Conservation (phyloP, 2,329 filamentous ascomycete genomes). For the Bisporella sp. region DNA sequence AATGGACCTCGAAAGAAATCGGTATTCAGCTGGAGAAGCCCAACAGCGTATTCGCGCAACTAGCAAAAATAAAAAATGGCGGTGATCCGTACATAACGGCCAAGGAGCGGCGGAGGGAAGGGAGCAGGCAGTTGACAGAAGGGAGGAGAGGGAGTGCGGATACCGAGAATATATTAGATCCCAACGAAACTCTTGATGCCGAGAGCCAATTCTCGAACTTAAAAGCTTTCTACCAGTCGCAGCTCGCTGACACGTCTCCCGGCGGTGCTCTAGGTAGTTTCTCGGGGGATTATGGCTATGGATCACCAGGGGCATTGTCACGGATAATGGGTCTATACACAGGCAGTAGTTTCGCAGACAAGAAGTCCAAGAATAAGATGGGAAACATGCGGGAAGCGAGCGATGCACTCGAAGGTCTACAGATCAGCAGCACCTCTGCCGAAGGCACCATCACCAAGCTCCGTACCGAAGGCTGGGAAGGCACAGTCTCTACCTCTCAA, state of each 20-base stretch:
- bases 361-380: slow-evolving; percentile 60
- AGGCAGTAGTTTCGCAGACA: slow-evolving; percentile 50
- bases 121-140: slow-evolving; percentile 20
- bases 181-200: slow-evolving; percentile 40
- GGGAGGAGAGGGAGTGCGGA: slow-evolving; percentile 20
- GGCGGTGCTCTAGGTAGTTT: slow-evolving; percentile 47
- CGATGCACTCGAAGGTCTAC: slow-evolving; percentile 63
- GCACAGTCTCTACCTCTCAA: slow-evolving; percentile 49
- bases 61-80: slow-evolving; percentile 63
- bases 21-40: slow-evolving; percentile 85
- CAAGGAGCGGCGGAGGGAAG: slow-evolving; percentile 31
- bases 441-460: slow-evolving; percentile 56
- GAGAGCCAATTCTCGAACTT: slow-evolving; percentile 70
- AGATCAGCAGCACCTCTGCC: slow-evolving; percentile 37
- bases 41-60: slow-evolving; percentile 76
- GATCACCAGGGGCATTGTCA: slow-evolving; percentile 73
- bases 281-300: slow-evolving; percentile 46
- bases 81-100: slow-evolving; percentile 43
- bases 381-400: slow-evolving; percentile 76
- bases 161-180: slow-evolving; percentile 30
- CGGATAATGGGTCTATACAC: slow-evolving; percentile 92
- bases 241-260: slow-evolving; percentile 57
- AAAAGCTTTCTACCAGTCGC: slow-evolving; percentile 73
- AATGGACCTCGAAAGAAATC: slow-evolving; percentile 86
- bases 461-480: slow-evolving; percentile 53